These are phyloP conservation scores for Pseudogymnoascus sp. DNA, from an alignment of 2,329 filamentous ascomycete genomes.

Conservation along the genomic window DNA sequence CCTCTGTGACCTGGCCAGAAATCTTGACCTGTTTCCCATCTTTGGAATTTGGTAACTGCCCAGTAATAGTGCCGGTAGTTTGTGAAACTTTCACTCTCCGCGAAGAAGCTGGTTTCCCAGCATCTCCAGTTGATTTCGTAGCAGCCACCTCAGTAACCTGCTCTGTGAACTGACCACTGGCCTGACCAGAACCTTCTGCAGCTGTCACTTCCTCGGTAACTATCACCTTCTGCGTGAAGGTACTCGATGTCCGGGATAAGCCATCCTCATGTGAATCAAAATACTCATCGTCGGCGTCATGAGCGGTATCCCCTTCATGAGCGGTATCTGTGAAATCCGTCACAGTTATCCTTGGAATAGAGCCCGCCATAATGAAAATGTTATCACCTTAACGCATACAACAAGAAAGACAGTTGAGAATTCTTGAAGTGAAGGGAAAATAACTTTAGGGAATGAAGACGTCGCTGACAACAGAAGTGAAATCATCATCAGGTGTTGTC, in stretches of 20 bases:
- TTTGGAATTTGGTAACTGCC: neutral
- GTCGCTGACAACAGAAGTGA: neutral
- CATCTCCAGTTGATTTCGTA: neutral
- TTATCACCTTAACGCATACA: neutral
- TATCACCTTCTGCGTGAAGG: neutral
- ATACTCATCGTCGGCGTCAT: constrained; percentile 3
- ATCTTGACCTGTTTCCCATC: neutral
- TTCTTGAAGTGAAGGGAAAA: neutral
- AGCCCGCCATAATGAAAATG: neutral
- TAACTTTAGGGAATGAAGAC: neutral
- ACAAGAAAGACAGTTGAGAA: neutral
- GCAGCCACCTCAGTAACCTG: neutral
- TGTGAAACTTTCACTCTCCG: no score
- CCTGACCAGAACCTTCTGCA: neutral
- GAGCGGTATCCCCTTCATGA: neutral
- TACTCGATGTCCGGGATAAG: neutral
- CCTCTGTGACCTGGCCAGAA: neutral
- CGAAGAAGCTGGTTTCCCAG: neutral
- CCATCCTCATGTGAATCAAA: neutral
- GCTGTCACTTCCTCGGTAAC: neutral
- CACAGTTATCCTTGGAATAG: neutral
- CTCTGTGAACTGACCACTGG: neutral
- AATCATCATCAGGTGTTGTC: neutral
- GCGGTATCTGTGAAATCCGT: neutral
- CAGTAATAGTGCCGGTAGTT: no score